Conservation (phyloP, 495 filamentous ascomycete species). For the Aspergillus homomorphus region DNA sequence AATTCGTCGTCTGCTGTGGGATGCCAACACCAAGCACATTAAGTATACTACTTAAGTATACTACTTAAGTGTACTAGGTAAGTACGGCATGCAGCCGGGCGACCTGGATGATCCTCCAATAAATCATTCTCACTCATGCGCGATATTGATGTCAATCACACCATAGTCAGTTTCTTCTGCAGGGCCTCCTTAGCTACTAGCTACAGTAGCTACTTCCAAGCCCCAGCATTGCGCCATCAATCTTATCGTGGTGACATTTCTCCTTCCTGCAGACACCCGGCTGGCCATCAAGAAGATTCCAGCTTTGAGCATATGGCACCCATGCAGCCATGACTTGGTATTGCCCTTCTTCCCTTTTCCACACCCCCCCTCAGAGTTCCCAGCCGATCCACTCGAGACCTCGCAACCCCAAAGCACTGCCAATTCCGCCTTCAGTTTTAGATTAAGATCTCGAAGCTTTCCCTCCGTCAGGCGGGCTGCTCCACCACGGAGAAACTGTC, state of each 20-base stretch:
- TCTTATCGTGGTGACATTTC: conserved; percentile 19
- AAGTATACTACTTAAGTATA: background rate
- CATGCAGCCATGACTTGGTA: background rate
- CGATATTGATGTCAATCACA: background rate
- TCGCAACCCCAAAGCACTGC: background rate
- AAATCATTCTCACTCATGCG: background rate
- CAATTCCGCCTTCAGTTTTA: background rate
- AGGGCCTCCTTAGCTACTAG: conserved; percentile 10
- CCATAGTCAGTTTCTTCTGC: background rate
- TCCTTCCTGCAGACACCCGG: conserved; percentile 5
- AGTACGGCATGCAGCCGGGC: background rate
- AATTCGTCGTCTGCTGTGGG: no score
- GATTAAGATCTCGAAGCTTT: background rate
- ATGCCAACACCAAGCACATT: background rate
- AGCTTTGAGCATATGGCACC: background rate
- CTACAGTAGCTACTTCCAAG: conserved; percentile 22
- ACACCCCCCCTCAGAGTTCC: no score
- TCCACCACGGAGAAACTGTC: background rate
- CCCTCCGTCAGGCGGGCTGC: background rate
- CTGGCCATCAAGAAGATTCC: background rate
- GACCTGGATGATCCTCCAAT: background rate
- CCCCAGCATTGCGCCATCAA: conserved; percentile 42
- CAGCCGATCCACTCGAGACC: background rate
- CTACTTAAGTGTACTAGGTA: background rate
- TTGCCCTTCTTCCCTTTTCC: background rate